Base-by-base conservation (phyloP, 2,329 filamentous ascomycete genomes). In the Thyridium curvatum region DNA sequence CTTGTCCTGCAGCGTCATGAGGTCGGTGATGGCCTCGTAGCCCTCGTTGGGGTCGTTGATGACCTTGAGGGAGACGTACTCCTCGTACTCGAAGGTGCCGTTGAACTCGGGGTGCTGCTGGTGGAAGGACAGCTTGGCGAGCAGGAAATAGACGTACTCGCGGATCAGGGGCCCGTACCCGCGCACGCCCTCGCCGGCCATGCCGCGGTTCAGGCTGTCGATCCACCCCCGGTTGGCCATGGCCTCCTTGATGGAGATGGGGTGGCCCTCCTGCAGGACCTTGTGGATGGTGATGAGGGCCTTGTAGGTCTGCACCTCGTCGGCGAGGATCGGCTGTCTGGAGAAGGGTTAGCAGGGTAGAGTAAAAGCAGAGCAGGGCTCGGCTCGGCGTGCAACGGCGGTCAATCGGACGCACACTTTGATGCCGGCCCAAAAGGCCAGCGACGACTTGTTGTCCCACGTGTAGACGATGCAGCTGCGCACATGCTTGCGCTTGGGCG, bases 41-140 rank as follows among this genome's bases (percentile, higher is more conserved):
- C 93, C 93, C 68, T 98, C 93, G 56, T 98, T 97, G 4, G 93
- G 93, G 62, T 98, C 93, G 61, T 97, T 96, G 68, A 94, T 97
- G 18, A 89, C 88, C 69, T 95, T 97, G 59, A 98, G 72, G 58
- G 89, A 95, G 60, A 97, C 90, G 61, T 98, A 98, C 61, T 98
- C 93, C 68, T 97, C 91, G 58, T 98, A 98, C 60, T 98, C 93
- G 56, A 98, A 98, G 2, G 91, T 89, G 43, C 91, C 93, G 64
- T 98, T 98, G 71, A 98, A 98, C 61, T 97, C 91, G 14, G 89
- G 87, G 59, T 98, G 93, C 50, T 95, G 86, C 46, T 93, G 82
- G 66, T 98, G 93, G 66, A 98, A 98, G n/a, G 80, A 81, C 43
- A 98, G 74, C 69, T 98, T 98, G 36, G 91, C 86, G 45, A 96